These are phyloP conservation scores for Pistacia vera DNA, from an alignment of 345 rosid genomes.

Conservation along the genomic window DNA sequence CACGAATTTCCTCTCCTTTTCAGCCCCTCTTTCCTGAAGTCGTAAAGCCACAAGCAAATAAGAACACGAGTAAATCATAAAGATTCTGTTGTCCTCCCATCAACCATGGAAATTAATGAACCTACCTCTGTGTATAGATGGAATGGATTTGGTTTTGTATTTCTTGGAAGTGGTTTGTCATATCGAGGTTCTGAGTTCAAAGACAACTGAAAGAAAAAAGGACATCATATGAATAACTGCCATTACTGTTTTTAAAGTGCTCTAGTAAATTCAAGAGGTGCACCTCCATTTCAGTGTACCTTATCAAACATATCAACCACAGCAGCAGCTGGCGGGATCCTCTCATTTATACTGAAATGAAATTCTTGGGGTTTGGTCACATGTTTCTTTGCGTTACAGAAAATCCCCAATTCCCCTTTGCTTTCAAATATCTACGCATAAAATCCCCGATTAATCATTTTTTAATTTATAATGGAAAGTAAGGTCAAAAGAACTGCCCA, in stretches of 20 bases:
- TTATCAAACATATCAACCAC: conserved; percentile 80
- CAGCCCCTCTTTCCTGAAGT: conserved; percentile 89
- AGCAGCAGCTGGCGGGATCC: conserved; percentile 66
- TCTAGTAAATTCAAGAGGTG: not conserved
- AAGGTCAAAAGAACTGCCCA: not conserved
- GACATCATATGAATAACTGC: not conserved
- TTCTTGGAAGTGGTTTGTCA: conserved; percentile 66
- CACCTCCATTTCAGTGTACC: conserved; percentile 34
- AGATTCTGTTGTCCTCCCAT: not conserved
- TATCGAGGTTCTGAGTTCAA: conserved; percentile 67
- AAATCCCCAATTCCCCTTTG: conserved; percentile 89
- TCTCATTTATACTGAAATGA: conserved; percentile 82
- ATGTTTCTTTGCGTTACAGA: conserved; percentile 74
- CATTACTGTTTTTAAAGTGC: not conserved
- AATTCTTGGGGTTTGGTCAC: conserved; percentile 85
- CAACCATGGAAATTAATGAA: conserved; percentile 1
- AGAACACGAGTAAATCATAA: not conserved
- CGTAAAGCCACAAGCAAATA: not conserved
- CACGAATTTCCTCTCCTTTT: conserved; percentile 71
- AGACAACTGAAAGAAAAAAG: conserved; percentile 58
- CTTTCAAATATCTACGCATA: conserved; percentile 84
- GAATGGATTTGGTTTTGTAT: conserved; percentile 86
- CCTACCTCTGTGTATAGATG: conserved; percentile 86
- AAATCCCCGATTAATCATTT: not conserved
- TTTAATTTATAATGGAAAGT: not conserved